phyloP scores from a whole-genome alignment of 2,329 filamentous ascomycete species.

The Fusarium sublunatum region DNA sequence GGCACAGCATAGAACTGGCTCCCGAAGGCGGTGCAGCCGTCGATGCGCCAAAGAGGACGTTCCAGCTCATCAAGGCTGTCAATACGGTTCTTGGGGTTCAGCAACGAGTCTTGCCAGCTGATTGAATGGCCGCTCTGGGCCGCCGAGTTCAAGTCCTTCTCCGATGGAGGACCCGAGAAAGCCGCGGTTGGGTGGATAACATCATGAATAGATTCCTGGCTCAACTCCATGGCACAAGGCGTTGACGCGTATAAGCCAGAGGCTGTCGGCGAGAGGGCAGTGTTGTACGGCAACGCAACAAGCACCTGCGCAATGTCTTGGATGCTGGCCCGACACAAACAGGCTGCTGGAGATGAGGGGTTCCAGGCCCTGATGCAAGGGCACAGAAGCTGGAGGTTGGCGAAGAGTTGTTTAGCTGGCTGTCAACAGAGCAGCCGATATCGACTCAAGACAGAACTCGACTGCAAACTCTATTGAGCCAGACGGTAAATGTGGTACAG shows the following conservation, averaged over 20 bases:
- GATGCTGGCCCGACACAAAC: constrained; percentile 27
- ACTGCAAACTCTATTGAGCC: constrained; percentile 10
- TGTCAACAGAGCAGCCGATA: constrained; percentile 19
- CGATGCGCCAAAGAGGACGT: constrained; percentile 66
- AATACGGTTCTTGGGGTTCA: constrained; percentile 71
- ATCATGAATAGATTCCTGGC: constrained; percentile 62
- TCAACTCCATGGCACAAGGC: constrained; percentile 62
- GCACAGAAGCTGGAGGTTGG: constrained; percentile 17
- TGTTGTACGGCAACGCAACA: constrained; percentile 36
- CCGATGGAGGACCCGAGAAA: constrained; percentile 49
- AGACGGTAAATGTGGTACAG: constrained; percentile 17
- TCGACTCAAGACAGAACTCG: constrained; percentile 19
- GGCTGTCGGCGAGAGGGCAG: constrained; percentile 26
- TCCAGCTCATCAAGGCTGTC: constrained; percentile 62
- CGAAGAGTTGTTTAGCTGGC: constrained; percentile 9
- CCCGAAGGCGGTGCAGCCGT: constrained; percentile 67
- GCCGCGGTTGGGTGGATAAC: constrained; percentile 69
- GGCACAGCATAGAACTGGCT: constrained; percentile 69
- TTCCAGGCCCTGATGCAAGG: constrained; percentile 35
- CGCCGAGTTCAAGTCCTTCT: constrained; percentile 5
- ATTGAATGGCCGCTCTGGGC: constrained; percentile 7
- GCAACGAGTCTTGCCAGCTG: constrained; percentile 60
- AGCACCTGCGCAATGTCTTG: constrained; percentile 38
- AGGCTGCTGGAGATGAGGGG: constrained; percentile 32
- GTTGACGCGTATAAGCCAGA: constrained; percentile 10